Conservation (phyloP, 805 yeast species). For the Yamadazyma endophytica region DNA sequence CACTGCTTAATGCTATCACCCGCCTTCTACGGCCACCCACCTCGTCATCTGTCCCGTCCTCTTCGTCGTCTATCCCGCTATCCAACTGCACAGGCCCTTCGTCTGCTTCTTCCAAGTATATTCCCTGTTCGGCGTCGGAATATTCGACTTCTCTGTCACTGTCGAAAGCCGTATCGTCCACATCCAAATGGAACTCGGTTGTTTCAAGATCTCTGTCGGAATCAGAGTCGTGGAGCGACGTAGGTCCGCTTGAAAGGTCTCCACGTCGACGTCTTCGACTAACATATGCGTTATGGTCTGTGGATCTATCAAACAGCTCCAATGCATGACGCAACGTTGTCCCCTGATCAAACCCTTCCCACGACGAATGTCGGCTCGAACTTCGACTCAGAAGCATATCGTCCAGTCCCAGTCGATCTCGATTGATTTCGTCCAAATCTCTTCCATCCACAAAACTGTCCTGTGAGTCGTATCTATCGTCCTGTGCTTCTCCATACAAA, state of each 20-base stretch:
- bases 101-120: too few relatives aligned
- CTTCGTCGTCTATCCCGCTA: neutral
- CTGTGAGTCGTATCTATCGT: slow-evolving; percentile 21
- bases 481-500: slow-evolving; percentile 11
- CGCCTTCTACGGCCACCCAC: neutral
- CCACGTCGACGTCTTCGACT: too few relatives aligned
- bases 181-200: too few relatives aligned
- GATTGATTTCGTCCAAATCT: slow-evolving; percentile 17
- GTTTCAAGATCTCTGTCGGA: too few relatives aligned
- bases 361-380: slow-evolving; percentile 4
- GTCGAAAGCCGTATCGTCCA: slow-evolving; percentile 1
- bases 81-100: neutral
- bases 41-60: neutral
- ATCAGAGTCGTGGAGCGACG: too few relatives aligned
- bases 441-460: slow-evolving; percentile 32
- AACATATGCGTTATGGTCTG: too few relatives aligned
- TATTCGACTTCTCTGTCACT: slow-evolving; percentile 2
- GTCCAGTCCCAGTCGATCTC: slow-evolving; percentile 11
- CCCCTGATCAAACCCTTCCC: slow-evolving; percentile 10
- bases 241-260: too few relatives aligned
- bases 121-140: neutral
- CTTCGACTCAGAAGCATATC: slow-evolving; percentile 4
- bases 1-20: neutral
- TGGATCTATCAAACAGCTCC: too few relatives aligned
- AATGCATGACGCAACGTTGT: too few relatives aligned